Percentiles rank a stretch among this genome's conserved stretches.
These are phyloP conservation scores for Parathielavia appendiculata DNA, from an alignment of 495 filamentous ascomycete genomes.

Conservation along the genomic window DNA sequence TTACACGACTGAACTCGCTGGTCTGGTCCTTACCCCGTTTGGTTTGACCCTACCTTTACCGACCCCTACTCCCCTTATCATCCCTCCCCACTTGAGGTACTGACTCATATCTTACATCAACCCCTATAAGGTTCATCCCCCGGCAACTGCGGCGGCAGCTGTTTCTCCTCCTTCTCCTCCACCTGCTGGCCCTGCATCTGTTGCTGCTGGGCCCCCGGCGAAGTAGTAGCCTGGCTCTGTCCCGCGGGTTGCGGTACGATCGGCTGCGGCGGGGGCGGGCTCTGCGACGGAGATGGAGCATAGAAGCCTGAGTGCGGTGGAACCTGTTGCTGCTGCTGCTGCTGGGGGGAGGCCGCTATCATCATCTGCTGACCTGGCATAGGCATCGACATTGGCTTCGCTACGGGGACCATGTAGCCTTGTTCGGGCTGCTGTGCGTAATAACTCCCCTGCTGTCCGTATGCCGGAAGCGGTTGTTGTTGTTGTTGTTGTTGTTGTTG, in stretches of 20 bases:
- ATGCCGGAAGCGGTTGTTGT: slow-evolving; percentile 14
- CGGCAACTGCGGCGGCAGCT: background rate
- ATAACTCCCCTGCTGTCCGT: slow-evolving; percentile 1
- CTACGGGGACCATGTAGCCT: background rate
- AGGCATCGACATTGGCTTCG: background rate
- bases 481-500: too few relatives aligned
- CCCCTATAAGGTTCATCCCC: background rate
- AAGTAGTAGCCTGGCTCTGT: background rate
- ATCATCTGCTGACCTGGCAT: background rate
- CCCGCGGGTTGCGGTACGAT: slow-evolving; percentile 1
- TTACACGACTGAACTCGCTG: too few relatives aligned
- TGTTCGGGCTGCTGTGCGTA: slow-evolving; percentile 11
- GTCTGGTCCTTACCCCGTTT: too few relatives aligned
- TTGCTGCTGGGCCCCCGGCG: background rate
- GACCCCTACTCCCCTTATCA: too few relatives aligned
- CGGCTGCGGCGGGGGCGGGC: background rate
- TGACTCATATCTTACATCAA: too few relatives aligned
- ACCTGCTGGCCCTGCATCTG: background rate
- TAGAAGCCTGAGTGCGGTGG: background rate
- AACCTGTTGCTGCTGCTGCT: background rate
- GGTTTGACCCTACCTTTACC: too few relatives aligned
- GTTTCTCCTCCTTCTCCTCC: background rate
- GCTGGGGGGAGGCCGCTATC: background rate
- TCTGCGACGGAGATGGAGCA: background rate
- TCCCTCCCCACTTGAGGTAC: too few relatives aligned